A percentile compares a stretch with the other conserved stretches of the same genome.
phyloP scores from a whole-genome alignment of 306 rosid species.

The Hippophae rhamnoides region DNA sequence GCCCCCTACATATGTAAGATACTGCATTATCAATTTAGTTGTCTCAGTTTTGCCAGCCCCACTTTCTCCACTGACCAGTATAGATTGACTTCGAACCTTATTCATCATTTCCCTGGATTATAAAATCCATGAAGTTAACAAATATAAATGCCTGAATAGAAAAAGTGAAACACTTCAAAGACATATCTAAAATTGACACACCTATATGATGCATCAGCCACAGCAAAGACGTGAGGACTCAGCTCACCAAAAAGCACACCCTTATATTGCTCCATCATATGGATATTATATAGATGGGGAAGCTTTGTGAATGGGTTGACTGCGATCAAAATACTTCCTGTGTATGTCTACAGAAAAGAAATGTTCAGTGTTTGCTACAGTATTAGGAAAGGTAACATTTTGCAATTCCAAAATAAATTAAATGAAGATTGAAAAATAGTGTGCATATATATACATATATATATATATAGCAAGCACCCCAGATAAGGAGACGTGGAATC shows the following conservation, averaged over 20 bases:
- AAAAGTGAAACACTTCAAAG: slow-evolving; percentile 9
- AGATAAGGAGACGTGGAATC: no score
- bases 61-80: slow-evolving; percentile 97
- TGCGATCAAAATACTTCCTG: slow-evolving; percentile 94
- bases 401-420: not conserved
- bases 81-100: slow-evolving; percentile 80
- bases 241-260: slow-evolving; percentile 95
- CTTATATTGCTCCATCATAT: slow-evolving; percentile 94
- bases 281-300: slow-evolving; percentile 77
- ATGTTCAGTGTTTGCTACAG: slow-evolving; percentile 2
- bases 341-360: slow-evolving; percentile 58
- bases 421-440: not conserved
- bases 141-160: slow-evolving; percentile 11
- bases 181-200: slow-evolving; percentile 22
- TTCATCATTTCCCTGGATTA: slow-evolving; percentile 88
- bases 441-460: no score
- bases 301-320: slow-evolving; percentile 97
- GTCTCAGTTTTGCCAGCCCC: slow-evolving; percentile 99
- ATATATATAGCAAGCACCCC: no score
- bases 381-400: not conserved
- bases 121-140: slow-evolving; percentile 31
- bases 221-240: slow-evolving; percentile 96
- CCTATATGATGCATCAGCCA: slow-evolving; percentile 95
- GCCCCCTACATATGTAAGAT: slow-evolving; percentile 95
- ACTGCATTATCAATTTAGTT: slow-evolving; percentile 93